Evolutionary conservation across 176 grass and related monocot species (phyloP), one percentile per base, ranked within the genome.

Genomic region (Zea mays): DNA sequence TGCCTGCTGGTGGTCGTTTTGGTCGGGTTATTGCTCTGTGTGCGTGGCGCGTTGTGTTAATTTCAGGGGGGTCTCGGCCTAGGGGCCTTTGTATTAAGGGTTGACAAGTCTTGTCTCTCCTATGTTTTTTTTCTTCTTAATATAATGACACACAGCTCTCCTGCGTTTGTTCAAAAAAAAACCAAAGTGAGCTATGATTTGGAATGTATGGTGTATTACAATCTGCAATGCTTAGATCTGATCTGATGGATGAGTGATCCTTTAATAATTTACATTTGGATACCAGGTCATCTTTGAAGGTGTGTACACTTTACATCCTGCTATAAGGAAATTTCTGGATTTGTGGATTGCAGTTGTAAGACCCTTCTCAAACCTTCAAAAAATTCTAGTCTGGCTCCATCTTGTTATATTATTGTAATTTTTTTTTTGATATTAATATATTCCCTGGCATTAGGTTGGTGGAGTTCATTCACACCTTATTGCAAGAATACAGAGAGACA

Each of bases 341-440:
- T 86, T 98, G 62, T 92, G 95, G 95, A 94, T 98, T 92, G 95
- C 89, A 90, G 95, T 98, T 86, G 95, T 98, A 92, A 90, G 95
- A 76, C 83, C 85, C 34, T 79, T 58, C 14, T 64, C 48, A 36
- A 40, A 60, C 51, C 42, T 86, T 83, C 39, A 79, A 76, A 60
- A 5, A 67, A 79, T 57, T 37, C 81, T 48, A 33, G 14, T 33
- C 49, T 83, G 46, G n/a, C 38, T 40, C 27, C 17, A 56, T 71
- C 43, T 84, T 67, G 2, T 33, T 73, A 65, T 19, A 73, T 65
- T 19, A 80, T 72, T 67, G 40, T 46, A 78, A 14, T 44, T 82
- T 49, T 15, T 85, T 11, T 68, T 63, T 82, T 16, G 33, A 67
- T 9, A 67, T 76, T 82, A 79, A 81, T 12, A 13, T 88, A 76